Conservation (phyloP, 148 eudicot species). For the Camellia granthamiana region DNA sequence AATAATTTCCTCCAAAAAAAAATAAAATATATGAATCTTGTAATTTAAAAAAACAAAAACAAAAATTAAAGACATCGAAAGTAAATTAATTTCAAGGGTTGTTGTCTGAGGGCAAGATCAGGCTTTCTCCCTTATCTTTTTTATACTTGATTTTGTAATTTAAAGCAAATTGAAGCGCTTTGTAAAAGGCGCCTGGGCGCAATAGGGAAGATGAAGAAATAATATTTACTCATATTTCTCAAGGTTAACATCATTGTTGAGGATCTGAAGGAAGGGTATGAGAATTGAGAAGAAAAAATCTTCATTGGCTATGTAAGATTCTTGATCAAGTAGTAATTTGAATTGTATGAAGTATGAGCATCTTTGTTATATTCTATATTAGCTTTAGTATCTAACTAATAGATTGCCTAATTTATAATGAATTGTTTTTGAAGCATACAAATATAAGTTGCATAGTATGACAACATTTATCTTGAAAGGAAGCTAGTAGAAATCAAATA, state of each 20-base stretch:
- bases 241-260: background rate
- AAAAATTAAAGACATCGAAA: background rate
- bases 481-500: background rate
- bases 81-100: background rate
- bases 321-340: background rate
- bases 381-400: background rate
- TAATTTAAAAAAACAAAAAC: background rate
- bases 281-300: background rate
- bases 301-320: background rate
- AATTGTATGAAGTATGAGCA: background rate
- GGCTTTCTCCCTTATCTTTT: background rate
- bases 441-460: background rate
- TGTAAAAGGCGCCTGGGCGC: background rate
- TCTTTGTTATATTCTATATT: background rate
- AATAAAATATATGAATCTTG: background rate
- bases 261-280: background rate
- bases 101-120: background rate
- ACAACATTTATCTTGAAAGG: background rate
- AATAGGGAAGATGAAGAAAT: background rate
- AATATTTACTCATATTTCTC: background rate
- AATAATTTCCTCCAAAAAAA: background rate
- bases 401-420: background rate
- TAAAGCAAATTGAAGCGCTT: background rate
- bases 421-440: background rate
- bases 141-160: background rate